phyloP scores from a whole-genome alignment of 2,329 filamentous ascomycete species.

The Aspergillus felis region DNA sequence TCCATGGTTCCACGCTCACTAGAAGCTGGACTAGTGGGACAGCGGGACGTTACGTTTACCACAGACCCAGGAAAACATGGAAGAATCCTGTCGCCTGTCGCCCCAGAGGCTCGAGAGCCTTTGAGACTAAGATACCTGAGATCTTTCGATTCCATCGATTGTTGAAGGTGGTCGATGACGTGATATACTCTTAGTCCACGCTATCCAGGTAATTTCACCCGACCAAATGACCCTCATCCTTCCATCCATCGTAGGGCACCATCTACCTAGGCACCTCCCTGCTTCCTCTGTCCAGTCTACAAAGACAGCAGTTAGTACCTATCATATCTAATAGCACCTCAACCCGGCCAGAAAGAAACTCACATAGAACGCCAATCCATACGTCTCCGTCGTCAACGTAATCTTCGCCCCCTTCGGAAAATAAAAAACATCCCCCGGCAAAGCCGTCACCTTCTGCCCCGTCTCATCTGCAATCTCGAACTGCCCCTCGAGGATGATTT shows the following conservation, averaged over 20 bases:
- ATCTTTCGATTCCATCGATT: neutral
- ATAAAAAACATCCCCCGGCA: conserved; percentile 63
- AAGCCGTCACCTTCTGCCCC: conserved; percentile 56
- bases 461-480: conserved; percentile 63
- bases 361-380: conserved; percentile 58
- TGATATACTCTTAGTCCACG: neutral
- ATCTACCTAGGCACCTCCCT: neutral
- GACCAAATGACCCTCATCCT: neutral
- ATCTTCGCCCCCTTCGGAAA: conserved; percentile 65
- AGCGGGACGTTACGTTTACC: neutral
- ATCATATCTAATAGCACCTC: neutral
- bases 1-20: neutral
- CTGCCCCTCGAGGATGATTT: conserved; percentile 66
- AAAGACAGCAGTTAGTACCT: neutral
- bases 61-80: neutral
- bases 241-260: neutral
- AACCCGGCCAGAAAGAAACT: conserved; percentile 15
- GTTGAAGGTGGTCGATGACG: neutral
- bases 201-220: neutral
- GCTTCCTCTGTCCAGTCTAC: neutral
- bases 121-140: neutral
- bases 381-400: conserved; percentile 60
- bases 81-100: neutral
- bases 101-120: neutral
- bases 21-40: neutral